Evolutionary conservation across 345 rosid genomes (phyloP).

Genomic region (Brassica carinata): DNA sequence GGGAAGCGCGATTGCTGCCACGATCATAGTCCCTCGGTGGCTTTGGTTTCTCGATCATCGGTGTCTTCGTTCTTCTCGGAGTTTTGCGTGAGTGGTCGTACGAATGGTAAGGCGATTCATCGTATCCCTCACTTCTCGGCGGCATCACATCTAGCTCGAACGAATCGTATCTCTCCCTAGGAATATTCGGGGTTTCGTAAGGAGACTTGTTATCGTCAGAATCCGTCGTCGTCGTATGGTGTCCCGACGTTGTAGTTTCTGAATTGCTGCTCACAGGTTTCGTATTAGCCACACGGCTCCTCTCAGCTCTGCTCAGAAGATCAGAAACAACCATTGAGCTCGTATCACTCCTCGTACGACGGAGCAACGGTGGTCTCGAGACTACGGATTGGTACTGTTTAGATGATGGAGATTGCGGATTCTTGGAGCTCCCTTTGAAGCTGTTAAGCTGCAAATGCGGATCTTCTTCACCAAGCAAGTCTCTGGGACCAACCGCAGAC

Average conservation of each 20-base stretch:
- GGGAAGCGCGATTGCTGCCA: conserved; percentile 16
- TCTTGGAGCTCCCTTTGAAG: conserved; percentile 35
- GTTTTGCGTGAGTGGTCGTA: conserved; percentile 27
- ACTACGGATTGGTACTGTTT: conserved; percentile 30
- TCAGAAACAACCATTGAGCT: conserved; percentile 57
- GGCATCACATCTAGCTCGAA: neutral
- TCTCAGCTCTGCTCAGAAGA: conserved; percentile 30
- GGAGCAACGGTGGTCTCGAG: conserved; percentile 50
- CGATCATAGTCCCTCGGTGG: conserved; percentile 15
- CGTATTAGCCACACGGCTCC: conserved; percentile 9
- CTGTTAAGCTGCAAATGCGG: conserved; percentile 35
- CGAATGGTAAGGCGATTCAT: neutral
- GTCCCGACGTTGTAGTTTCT: conserved; percentile 10
- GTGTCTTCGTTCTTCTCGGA: neutral
- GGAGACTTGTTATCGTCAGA: neutral
- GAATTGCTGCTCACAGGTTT: conserved; percentile 31
- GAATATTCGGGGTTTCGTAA: neutral
- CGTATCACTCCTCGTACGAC: conserved; percentile 78
- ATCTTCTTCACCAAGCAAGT: conserved; percentile 75
- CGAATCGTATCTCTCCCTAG: conserved; percentile 1
- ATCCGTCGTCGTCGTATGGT: neutral
- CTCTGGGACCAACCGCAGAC: conserved; percentile 80
- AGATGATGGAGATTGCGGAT: conserved; percentile 32
- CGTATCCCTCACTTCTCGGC: neutral
- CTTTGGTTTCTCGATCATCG: neutral